A percentile compares a stretch with the other conserved stretches of the same genome.
phyloP scores from a whole-genome alignment of 2,329 filamentous ascomycete genomes.

The Botryotinia narcissicola region DNA sequence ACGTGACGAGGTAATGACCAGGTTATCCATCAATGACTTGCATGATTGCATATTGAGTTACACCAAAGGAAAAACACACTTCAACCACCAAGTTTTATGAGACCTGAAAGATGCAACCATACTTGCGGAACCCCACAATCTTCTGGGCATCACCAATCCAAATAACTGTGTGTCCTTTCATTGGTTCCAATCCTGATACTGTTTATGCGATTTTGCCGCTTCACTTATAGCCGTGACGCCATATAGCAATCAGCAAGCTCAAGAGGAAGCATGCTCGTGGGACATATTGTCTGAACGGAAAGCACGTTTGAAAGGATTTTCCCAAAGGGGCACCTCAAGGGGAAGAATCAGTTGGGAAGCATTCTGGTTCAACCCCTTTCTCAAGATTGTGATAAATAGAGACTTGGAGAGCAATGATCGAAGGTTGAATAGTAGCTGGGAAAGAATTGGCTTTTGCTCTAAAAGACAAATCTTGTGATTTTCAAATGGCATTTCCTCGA shows the following conservation, averaged over 20 bases:
- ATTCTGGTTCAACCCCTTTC: background rate
- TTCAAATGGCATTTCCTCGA: background rate
- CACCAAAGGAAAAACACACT: background rate
- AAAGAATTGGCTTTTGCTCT: background rate
- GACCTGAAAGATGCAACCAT: background rate
- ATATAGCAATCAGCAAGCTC: background rate
- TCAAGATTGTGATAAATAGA: background rate
- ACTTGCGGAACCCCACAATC: background rate
- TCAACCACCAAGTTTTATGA: background rate
- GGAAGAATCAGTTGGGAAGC: background rate
- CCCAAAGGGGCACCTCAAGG: background rate
- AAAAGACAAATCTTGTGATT: background rate
- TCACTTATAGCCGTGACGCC: background rate
- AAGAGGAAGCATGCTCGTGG: background rate
- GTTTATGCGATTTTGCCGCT: background rate
- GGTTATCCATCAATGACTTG: constrained; percentile 17
- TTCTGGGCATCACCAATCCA: background rate
- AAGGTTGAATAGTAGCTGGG: background rate
- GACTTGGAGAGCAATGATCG: background rate
- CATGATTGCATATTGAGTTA: constrained; percentile 13
- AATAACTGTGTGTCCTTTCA: background rate
- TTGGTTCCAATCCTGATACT: background rate
- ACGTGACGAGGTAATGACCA: constrained; percentile 5
- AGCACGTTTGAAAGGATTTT: background rate
- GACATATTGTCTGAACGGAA: background rate